These are phyloP conservation scores for Thielaviopsis punctulata DNA, from an alignment of 2,329 filamentous ascomycete species.

Conservation along the genomic window DNA sequence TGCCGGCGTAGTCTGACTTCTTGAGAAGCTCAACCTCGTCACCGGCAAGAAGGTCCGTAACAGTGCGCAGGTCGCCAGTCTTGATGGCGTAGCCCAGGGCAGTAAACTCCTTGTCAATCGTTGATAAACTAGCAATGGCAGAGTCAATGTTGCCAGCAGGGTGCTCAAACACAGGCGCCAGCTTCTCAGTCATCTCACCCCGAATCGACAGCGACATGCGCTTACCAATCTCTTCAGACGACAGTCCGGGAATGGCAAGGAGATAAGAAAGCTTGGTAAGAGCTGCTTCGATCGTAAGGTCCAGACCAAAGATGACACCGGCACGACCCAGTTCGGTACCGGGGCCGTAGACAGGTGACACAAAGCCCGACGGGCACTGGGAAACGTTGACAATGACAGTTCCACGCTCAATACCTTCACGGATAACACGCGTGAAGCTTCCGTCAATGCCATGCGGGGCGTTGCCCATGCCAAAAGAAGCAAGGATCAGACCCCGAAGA, in stretches of 20 bases:
- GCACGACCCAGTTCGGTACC: slow-evolving; percentile 63
- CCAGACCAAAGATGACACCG: slow-evolving; percentile 76
- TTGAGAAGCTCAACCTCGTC: slow-evolving; percentile 52
- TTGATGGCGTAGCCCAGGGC: slow-evolving; percentile 67
- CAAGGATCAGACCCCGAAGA: slow-evolving; percentile 65
- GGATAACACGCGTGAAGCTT: slow-evolving; percentile 60
- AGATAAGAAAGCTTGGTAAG: slow-evolving; percentile 83
- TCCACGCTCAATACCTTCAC: slow-evolving; percentile 59
- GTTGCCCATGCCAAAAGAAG: slow-evolving; percentile 89
- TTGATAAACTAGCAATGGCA: slow-evolving; percentile 26
- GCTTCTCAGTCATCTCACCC: slow-evolving; percentile 70
- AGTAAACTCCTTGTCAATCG: slow-evolving; percentile 49
- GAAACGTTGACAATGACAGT: slow-evolving; percentile 83
- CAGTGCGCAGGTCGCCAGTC: slow-evolving; percentile 47
- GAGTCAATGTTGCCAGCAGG: slow-evolving; percentile 37
- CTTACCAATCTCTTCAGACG: slow-evolving; percentile 45
- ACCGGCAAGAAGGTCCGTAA: slow-evolving; percentile 48
- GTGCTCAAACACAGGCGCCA: slow-evolving; percentile 58
- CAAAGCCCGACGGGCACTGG: slow-evolving; percentile 66
- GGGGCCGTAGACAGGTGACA: slow-evolving; percentile 61
- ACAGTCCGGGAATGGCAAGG: slow-evolving; percentile 48
- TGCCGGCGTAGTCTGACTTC: slow-evolving; percentile 64
- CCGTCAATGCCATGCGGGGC: slow-evolving; percentile 69
- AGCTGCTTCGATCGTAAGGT: slow-evolving; percentile 79
- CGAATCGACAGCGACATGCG: slow-evolving; percentile 61